phyloP scores from a whole-genome alignment of 148 eudicot species.

The Vaccinium vitisidaea region DNA sequence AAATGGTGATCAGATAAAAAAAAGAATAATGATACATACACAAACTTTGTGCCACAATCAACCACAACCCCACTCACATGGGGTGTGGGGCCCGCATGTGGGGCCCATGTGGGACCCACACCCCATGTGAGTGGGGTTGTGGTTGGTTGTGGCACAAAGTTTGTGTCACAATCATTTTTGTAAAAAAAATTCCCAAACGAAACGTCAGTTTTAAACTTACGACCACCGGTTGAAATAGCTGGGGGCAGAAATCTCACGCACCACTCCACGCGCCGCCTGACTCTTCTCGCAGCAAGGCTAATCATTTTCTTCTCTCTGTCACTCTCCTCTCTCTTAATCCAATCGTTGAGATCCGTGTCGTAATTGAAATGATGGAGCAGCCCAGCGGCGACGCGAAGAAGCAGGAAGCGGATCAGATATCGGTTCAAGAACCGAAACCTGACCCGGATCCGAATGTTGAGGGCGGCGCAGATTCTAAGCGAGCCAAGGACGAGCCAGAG shows the following conservation, averaged over 20 bases:
- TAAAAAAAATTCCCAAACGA: too few species aligned
- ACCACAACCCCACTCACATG: too few species aligned
- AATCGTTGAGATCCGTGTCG: neutral
- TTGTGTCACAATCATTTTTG: too few species aligned
- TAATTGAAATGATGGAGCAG: conserved; percentile 16
- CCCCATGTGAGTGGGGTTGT: too few species aligned
- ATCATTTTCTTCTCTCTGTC: neutral
- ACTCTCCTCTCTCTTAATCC: neutral
- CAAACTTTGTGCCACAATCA: too few species aligned
- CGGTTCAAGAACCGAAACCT: conserved; percentile 6
- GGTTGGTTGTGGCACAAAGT: too few species aligned
- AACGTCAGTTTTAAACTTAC: too few species aligned
- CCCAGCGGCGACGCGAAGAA: conserved; percentile 12
- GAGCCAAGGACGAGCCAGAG: neutral
- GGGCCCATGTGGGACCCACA: too few species aligned
- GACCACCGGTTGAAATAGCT: too few species aligned
- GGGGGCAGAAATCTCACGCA: neutral
- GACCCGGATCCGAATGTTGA: conserved; percentile 3
- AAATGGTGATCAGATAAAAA: too few species aligned
- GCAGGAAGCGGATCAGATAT: conserved; percentile 5
- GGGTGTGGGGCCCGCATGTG: too few species aligned
- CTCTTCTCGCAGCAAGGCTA: neutral
- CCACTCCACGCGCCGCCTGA: conserved; percentile 18
- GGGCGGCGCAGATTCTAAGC: neutral
- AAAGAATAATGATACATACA: too few species aligned